These are phyloP conservation scores for Hawksworthiomyces lignivorus DNA, from an alignment of 2,329 filamentous ascomycete species.

Conservation along the genomic window DNA sequence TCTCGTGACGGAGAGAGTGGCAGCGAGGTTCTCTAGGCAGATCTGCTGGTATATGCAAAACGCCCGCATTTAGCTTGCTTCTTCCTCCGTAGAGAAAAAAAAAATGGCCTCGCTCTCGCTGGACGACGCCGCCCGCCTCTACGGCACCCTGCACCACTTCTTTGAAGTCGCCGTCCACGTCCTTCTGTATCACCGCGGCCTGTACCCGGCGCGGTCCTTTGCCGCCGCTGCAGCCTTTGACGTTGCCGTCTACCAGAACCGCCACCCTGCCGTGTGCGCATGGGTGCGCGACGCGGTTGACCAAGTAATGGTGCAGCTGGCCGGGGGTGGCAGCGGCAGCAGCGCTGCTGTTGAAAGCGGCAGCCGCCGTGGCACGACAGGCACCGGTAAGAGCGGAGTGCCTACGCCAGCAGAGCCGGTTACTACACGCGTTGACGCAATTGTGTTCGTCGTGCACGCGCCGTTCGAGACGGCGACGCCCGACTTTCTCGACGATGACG, in stretches of 20 bases:
- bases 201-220: slow-evolving; percentile 75
- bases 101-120: slow-evolving; percentile 6
- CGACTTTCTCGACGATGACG: too few relatives aligned
- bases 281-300: slow-evolving; percentile 79
- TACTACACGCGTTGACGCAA: slow-evolving; percentile 10
- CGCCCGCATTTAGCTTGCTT: neutral
- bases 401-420: too few relatives aligned
- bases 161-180: slow-evolving; percentile 78
- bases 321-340: slow-evolving; percentile 34
- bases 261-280: slow-evolving; percentile 75
- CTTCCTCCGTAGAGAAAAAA: too few relatives aligned
- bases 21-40: neutral
- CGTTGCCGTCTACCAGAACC: slow-evolving; percentile 74
- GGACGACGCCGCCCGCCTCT: slow-evolving; percentile 42
- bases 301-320: slow-evolving; percentile 63
- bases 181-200: slow-evolving; percentile 70
- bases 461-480: slow-evolving; percentile 4
- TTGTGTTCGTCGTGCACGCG: slow-evolving; percentile 14
- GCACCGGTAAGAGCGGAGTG: too few relatives aligned
- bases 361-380: too few relatives aligned
- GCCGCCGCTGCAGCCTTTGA: slow-evolving; percentile 74
- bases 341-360: too few relatives aligned
- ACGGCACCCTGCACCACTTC: slow-evolving; percentile 68
- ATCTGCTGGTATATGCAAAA: neutral
- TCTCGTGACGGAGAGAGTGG: too few relatives aligned